These are phyloP conservation scores for Alternaria hordeiaustralica DNA, from an alignment of 2,329 filamentous ascomycete genomes.

Conservation along the genomic window DNA sequence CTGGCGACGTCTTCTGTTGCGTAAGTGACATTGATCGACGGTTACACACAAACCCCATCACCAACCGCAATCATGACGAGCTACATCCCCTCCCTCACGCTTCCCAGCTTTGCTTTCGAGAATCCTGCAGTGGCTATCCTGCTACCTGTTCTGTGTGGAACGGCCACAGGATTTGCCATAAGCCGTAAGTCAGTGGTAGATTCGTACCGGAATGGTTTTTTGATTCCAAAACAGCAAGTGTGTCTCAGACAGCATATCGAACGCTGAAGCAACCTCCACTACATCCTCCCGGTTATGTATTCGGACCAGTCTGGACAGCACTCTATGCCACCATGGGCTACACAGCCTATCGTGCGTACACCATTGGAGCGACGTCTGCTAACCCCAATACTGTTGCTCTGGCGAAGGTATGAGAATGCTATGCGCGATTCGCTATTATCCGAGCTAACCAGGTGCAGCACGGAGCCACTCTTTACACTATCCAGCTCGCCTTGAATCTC, in stretches of 20 bases:
- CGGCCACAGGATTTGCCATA: constrained; percentile 73
- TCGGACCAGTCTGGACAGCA: constrained; percentile 65
- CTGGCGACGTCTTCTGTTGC: background rate
- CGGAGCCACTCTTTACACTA: constrained; percentile 80
- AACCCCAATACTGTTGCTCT: constrained; percentile 58
- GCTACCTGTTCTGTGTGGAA: constrained; percentile 75
- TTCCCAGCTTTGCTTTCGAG: constrained; percentile 74
- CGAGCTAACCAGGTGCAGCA: constrained; percentile 45
- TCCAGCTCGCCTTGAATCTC: constrained; percentile 85
- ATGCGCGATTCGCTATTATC: background rate
- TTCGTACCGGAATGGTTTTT: background rate
- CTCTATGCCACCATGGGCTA: constrained; percentile 82
- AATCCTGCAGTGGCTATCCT: constrained; percentile 76
- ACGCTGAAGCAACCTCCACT: constrained; percentile 70
- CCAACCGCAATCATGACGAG: constrained; percentile 70
- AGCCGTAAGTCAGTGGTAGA: constrained; percentile 60
- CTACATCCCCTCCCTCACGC: constrained; percentile 77
- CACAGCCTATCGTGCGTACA: constrained; percentile 79
- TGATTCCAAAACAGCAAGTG: constrained; percentile 17
- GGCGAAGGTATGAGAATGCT: constrained; percentile 57
- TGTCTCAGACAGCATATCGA: constrained; percentile 65
- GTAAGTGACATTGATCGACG: background rate
- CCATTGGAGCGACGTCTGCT: constrained; percentile 64
- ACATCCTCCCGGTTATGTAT: constrained; percentile 63
- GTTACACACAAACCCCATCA: background rate